A percentile compares a stretch with the other conserved stretches of the same genome.
Conservation (phyloP, 345 rosid genomes). For the Leavenworthia alabamica region DNA sequence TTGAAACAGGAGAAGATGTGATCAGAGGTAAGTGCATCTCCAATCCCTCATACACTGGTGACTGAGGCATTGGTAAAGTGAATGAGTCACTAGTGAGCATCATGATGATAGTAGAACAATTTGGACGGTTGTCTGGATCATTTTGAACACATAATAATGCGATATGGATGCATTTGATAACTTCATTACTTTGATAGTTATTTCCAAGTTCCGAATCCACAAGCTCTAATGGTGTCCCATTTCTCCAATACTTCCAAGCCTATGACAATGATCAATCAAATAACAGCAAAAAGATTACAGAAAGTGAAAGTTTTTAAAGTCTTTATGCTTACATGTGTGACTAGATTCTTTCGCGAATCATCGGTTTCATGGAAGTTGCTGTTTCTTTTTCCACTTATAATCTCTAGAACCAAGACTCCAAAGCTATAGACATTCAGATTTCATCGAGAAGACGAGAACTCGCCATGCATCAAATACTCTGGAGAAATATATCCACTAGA, state of each 20-base stretch:
- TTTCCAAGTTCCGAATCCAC: constrained; percentile 27
- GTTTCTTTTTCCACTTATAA: constrained; percentile 22
- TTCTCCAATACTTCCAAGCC: constrained; percentile 46
- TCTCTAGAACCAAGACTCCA: constrained; percentile 27
- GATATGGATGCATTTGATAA: constrained; percentile 43
- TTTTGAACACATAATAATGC: constrained; percentile 51
- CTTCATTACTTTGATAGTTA: constrained; percentile 31
- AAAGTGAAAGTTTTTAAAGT: too few species aligned
- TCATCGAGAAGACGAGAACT: constrained; percentile 30
- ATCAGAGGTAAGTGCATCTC: constrained; percentile 1
- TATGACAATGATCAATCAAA: not conserved
- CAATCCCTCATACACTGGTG: constrained; percentile 13
- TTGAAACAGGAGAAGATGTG: not conserved
- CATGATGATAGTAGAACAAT: constrained; percentile 17
- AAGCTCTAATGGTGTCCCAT: constrained; percentile 32
- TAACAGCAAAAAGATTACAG: too few species aligned
- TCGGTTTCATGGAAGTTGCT: constrained; percentile 18
- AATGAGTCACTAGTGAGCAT: constrained; percentile 33
- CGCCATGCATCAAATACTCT: constrained; percentile 35
- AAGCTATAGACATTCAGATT: constrained; percentile 34
- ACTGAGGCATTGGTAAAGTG: constrained; percentile 23
- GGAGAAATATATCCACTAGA: constrained; percentile 38
- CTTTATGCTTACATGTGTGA: constrained; percentile 33
- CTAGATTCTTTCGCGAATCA: not conserved
- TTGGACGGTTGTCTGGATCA: constrained; percentile 36